phyloP scores from a whole-genome alignment of 2,329 filamentous ascomycete species.

The Talaromyces sp. region DNA sequence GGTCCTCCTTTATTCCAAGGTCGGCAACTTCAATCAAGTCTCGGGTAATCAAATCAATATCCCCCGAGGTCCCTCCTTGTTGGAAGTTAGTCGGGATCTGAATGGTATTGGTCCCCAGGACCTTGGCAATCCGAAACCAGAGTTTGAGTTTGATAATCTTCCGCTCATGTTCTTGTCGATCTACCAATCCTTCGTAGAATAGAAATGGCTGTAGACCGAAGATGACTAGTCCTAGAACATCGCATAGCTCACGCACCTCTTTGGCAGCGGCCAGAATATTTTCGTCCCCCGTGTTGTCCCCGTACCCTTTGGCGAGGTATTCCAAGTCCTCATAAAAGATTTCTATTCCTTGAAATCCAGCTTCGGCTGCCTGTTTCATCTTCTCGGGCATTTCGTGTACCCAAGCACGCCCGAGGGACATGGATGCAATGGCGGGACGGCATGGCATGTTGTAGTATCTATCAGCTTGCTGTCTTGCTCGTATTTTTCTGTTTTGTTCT shows the following conservation, averaged over 20 bases:
- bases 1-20: conserved; percentile 53
- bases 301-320: conserved; percentile 51
- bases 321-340: conserved; percentile 74
- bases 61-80: conserved; percentile 40
- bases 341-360: conserved; percentile 67
- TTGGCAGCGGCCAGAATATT: conserved; percentile 56
- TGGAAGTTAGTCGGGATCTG: conserved; percentile 67
- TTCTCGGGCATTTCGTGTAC: conserved; percentile 64
- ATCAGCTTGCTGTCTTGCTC: not conserved
- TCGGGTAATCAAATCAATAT: conserved; percentile 52
- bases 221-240: conserved; percentile 17
- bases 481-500: too few relatives aligned
- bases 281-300: conserved; percentile 35
- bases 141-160: conserved; percentile 58
- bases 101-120: conserved; percentile 59
- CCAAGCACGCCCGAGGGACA: conserved; percentile 68
- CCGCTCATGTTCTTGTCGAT: conserved; percentile 50
- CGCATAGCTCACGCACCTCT: conserved; percentile 48
- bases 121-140: conserved; percentile 62
- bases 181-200: conserved; percentile 66
- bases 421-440: conserved; percentile 62
- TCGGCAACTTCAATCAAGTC: conserved; percentile 65
- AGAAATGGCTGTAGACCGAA: conserved; percentile 65
- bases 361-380: conserved; percentile 59
- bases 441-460: not conserved